A percentile compares a stretch with the other conserved stretches of the same genome.
These are phyloP conservation scores for Chloroidium sp. DNA, from an alignment of 163 green algal species.

Conservation along the genomic window DNA sequence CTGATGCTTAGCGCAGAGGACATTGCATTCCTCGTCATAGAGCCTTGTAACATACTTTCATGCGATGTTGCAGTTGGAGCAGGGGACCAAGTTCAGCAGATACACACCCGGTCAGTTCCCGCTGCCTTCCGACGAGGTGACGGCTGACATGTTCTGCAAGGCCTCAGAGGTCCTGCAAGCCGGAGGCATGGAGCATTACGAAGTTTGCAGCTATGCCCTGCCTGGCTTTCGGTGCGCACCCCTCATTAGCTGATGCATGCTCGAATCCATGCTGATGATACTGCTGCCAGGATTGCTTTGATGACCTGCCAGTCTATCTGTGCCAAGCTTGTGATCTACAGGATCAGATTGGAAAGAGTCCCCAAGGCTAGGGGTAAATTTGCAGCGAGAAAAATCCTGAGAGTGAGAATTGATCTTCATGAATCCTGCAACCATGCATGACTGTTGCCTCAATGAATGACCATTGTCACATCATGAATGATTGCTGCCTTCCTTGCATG, in stretches of 20 bases:
- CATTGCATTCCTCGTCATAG: too few relatives aligned
- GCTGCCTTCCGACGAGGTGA: conserved; percentile 64
- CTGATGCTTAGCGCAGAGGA: too few relatives aligned
- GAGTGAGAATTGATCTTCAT: too few relatives aligned
- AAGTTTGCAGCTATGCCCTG: conserved; percentile 87
- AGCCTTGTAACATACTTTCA: too few relatives aligned
- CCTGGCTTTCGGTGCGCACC: conserved; percentile 52
- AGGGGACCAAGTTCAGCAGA: conserved; percentile 80
- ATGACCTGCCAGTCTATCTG: neutral
- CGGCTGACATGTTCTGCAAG: conserved; percentile 69
- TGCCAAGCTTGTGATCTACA: neutral
- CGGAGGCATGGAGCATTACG: conserved; percentile 90
- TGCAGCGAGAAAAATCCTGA: too few relatives aligned
- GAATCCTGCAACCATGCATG: too few relatives aligned
- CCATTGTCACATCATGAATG: too few relatives aligned
- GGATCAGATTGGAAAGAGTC: neutral
- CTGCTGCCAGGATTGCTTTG: too few relatives aligned
- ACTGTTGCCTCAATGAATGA: too few relatives aligned
- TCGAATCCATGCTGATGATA: too few relatives aligned
- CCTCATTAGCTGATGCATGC: neutral
- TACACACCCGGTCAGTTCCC: conserved; percentile 47
- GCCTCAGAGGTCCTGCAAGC: conserved; percentile 50
- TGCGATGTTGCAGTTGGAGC: conserved; percentile 59
- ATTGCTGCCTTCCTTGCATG: too few relatives aligned
- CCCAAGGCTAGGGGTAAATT: too few relatives aligned